These are phyloP conservation scores for Aschersonia sp. DNA, from an alignment of 2,329 filamentous ascomycete species.

Conservation along the genomic window DNA sequence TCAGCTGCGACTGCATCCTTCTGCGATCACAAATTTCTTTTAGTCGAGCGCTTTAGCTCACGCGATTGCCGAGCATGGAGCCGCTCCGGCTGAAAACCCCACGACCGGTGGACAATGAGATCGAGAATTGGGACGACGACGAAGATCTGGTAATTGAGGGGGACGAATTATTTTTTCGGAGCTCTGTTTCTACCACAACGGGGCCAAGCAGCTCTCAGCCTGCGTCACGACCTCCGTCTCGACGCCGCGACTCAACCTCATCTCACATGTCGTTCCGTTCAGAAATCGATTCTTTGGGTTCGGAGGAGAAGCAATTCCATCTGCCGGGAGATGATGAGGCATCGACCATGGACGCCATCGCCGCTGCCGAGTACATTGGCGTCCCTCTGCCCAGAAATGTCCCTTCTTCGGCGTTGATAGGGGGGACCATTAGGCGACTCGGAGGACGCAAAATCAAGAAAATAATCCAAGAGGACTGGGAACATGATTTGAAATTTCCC, in stretches of 20 bases:
- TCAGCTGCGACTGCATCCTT: constrained; percentile 38
- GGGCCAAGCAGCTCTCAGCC: constrained; percentile 3
- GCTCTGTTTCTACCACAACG: constrained; percentile 24
- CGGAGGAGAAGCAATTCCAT: constrained; percentile 77
- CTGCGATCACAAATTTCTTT: no score
- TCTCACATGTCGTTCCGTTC: constrained; percentile 72
- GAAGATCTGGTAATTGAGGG: constrained; percentile 56
- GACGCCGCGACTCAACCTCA: constrained; percentile 63
- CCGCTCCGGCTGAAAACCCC: constrained; percentile 27
- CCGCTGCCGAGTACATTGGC: constrained; percentile 73
- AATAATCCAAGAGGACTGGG: constrained; percentile 67
- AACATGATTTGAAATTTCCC: constrained; percentile 61
- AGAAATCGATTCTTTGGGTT: constrained; percentile 60
- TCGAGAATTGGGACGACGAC: constrained; percentile 62
- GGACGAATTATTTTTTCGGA: constrained; percentile 47
- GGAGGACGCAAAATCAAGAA: constrained; percentile 60
- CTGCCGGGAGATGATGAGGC: constrained; percentile 74
- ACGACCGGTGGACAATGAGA: constrained; percentile 34
- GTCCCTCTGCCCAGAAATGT: constrained; percentile 83
- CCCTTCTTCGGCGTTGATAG: constrained; percentile 75
- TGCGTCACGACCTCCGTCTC: constrained; percentile 13
- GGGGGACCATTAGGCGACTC: constrained; percentile 83
- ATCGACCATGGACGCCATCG: constrained; percentile 73
- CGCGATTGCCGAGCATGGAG: constrained; percentile 47
- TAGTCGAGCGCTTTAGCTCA: no score